Percentiles rank a stretch among this genome's conserved stretches.
These are phyloP conservation scores for Aspergillus aculeatus DNA, from an alignment of 2,329 filamentous ascomycete genomes.

Conservation along the genomic window DNA sequence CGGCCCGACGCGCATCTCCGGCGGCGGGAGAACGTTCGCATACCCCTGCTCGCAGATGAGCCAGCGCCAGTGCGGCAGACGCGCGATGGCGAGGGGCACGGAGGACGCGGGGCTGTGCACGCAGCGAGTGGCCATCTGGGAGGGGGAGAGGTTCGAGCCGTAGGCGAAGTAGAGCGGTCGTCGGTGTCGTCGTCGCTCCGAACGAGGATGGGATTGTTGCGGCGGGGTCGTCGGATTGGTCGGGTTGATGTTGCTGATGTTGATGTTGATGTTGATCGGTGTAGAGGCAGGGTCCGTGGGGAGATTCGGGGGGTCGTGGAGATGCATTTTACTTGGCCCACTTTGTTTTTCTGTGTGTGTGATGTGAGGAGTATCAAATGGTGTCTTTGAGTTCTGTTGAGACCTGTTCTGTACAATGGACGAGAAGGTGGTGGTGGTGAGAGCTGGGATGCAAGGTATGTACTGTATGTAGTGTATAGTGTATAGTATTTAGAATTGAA, in stretches of 20 bases:
- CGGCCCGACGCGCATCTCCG: slow-evolving; percentile 18
- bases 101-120: slow-evolving; percentile 33
- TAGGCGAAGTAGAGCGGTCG: slow-evolving; percentile 45
- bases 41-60: slow-evolving; percentile 44
- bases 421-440: no score
- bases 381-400: no score
- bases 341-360: background rate
- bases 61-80: slow-evolving; percentile 41
- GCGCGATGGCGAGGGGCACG: slow-evolving; percentile 40
- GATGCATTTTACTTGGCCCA: slow-evolving; percentile 7
- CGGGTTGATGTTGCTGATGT: background rate
- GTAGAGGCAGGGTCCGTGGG: background rate
- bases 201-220: slow-evolving; percentile 1
- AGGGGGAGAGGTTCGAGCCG: slow-evolving; percentile 45
- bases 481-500: no score
- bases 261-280: slow-evolving; percentile 1
- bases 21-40: slow-evolving; percentile 41
- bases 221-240: background rate
- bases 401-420: no score
- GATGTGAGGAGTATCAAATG: background rate
- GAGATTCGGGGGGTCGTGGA: slow-evolving; percentile 2
- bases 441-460: no score
- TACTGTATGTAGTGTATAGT: no score
- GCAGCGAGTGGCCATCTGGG: slow-evolving; percentile 42
- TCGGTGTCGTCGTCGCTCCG: slow-evolving; percentile 5